phyloP scores from a whole-genome alignment of 768 basidiomycete species.

The Fistulinella prunicolor region DNA sequence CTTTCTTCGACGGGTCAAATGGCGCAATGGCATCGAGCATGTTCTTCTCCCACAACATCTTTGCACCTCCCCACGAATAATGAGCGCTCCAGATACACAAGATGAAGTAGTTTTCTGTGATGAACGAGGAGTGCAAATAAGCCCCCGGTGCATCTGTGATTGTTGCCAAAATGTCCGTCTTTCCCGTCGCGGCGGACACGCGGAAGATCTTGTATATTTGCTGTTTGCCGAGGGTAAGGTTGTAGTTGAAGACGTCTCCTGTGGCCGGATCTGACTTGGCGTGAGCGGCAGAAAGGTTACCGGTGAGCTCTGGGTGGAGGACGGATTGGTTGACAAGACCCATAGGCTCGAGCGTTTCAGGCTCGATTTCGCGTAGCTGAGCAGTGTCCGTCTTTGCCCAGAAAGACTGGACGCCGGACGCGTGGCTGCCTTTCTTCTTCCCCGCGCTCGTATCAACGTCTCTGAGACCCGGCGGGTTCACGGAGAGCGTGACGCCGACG shows the following conservation, averaged over 20 bases:
- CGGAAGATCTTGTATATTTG: constrained; percentile 35
- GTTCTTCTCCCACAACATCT: constrained; percentile 32
- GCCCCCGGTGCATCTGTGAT: constrained; percentile 38
- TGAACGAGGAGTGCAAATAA: constrained; percentile 37
- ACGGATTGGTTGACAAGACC: constrained; percentile 25
- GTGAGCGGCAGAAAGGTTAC: constrained; percentile 35
- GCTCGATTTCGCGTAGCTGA: constrained; percentile 33
- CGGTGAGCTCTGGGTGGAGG: constrained; percentile 34
- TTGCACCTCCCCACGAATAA: constrained; percentile 27
- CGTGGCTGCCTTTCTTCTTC: constrained; percentile 24
- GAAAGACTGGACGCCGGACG: constrained; percentile 25
- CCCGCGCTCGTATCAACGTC: constrained; percentile 19
- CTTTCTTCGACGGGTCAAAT: constrained; percentile 28
- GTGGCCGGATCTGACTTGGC: constrained; percentile 35
- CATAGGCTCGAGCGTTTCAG: constrained; percentile 38
- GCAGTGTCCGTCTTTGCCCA: constrained; percentile 34
- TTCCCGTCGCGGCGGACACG: constrained; percentile 29
- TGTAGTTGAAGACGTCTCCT: constrained; percentile 38
- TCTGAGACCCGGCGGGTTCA: constrained; percentile 28
- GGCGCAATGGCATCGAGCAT: constrained; percentile 32
- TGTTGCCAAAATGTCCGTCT: constrained; percentile 34
- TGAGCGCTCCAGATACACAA: constrained; percentile 35
- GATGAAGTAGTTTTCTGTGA: constrained; percentile 38
- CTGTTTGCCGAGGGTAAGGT: constrained; percentile 26
- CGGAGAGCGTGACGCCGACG: constrained; percentile 29